Evolutionary conservation across 2,329 filamentous ascomycete genomes (phyloP).

Genomic region (Dryadomyces sulphureus): DNA sequence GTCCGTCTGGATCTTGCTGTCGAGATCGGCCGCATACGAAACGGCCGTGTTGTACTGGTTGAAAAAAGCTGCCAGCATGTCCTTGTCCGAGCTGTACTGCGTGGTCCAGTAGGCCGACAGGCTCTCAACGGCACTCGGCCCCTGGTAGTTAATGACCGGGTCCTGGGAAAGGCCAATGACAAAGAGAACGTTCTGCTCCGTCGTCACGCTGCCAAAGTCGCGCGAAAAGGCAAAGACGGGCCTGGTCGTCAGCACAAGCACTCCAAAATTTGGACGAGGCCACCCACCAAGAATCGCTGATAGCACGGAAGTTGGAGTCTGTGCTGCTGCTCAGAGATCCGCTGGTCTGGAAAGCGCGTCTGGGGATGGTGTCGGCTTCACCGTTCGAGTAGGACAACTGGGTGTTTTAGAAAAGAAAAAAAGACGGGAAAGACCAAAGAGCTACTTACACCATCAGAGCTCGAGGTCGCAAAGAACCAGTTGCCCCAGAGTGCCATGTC

Average conservation of each 20-base stretch:
- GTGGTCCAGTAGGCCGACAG: slow-evolving; percentile 67
- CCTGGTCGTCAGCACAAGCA: slow-evolving; percentile 21
- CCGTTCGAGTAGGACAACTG: slow-evolving; percentile 59
- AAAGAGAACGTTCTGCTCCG: slow-evolving; percentile 40
- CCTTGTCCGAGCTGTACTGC: slow-evolving; percentile 48
- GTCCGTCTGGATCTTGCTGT: slow-evolving; percentile 51
- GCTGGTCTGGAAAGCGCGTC: slow-evolving; percentile 48
- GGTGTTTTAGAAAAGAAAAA: neutral
- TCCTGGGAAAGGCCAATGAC: slow-evolving; percentile 67
- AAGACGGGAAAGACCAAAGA: neutral
- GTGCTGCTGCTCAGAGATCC: slow-evolving; percentile 48
- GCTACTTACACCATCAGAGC: slow-evolving; percentile 26
- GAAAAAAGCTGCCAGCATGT: slow-evolving; percentile 60
- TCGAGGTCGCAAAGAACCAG: slow-evolving; percentile 58
- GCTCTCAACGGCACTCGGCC: slow-evolving; percentile 43
- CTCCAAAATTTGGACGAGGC: neutral
- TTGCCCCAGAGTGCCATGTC: slow-evolving; percentile 73
- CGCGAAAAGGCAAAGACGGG: slow-evolving; percentile 70
- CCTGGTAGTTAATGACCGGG: slow-evolving; percentile 61
- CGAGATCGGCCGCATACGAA: slow-evolving; percentile 46
- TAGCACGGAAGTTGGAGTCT: slow-evolving; percentile 49
- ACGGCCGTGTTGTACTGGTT: slow-evolving; percentile 51
- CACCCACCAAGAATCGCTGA: slow-evolving; percentile 43
- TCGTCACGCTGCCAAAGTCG: slow-evolving; percentile 33
- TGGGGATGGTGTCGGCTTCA: slow-evolving; percentile 42